Conservation (phyloP, 371 early-diverging fungal species). For the Batkoa obscura region DNA sequence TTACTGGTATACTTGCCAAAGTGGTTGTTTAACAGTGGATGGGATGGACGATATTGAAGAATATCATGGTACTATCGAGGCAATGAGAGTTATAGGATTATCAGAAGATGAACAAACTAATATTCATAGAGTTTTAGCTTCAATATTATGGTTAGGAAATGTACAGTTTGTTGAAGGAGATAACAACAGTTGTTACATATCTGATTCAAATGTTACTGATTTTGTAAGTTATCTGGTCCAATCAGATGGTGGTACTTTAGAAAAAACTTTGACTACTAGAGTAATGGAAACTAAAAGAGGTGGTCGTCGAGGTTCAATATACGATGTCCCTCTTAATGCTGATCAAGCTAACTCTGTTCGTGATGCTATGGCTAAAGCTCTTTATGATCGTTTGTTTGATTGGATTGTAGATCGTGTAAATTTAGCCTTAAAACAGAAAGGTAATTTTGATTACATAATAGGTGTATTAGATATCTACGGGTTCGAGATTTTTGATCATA, state of each 20-base stretch:
- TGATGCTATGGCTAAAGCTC: slow-evolving; percentile 69
- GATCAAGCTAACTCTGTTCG: slow-evolving; percentile 62
- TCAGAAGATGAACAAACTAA: slow-evolving; percentile 48
- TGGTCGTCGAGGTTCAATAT: slow-evolving; percentile 54
- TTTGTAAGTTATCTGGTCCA: slow-evolving; percentile 65
- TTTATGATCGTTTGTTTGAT: slow-evolving; percentile 71
- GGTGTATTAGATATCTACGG: slow-evolving; percentile 96
- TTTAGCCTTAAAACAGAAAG: slow-evolving; percentile 41
- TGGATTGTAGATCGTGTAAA: slow-evolving; percentile 81
- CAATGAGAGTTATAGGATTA: slow-evolving; percentile 64
- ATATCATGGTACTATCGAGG: slow-evolving; percentile 48
- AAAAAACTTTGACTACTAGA: slow-evolving; percentile 15
- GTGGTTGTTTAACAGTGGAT: slow-evolving; percentile 56
- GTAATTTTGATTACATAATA: slow-evolving; percentile 46
- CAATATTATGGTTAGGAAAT: slow-evolving; percentile 71
- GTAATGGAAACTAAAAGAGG: slow-evolving; percentile 65
- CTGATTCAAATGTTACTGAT: slow-evolving; percentile 43
- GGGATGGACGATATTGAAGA: slow-evolving; percentile 64
- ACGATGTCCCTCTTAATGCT: slow-evolving; percentile 60
- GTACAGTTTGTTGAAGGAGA: slow-evolving; percentile 48
- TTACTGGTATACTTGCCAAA: slow-evolving; percentile 51
- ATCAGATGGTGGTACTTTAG: slow-evolving; percentile 33
- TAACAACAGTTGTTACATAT: slow-evolving; percentile 34
- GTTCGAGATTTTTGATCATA: slow-evolving; percentile 88
- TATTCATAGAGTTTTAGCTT: slow-evolving; percentile 60